Conservation (phyloP, 225 moss, liverwort and hornwort species). For the Thuidium tamariscinum region DNA sequence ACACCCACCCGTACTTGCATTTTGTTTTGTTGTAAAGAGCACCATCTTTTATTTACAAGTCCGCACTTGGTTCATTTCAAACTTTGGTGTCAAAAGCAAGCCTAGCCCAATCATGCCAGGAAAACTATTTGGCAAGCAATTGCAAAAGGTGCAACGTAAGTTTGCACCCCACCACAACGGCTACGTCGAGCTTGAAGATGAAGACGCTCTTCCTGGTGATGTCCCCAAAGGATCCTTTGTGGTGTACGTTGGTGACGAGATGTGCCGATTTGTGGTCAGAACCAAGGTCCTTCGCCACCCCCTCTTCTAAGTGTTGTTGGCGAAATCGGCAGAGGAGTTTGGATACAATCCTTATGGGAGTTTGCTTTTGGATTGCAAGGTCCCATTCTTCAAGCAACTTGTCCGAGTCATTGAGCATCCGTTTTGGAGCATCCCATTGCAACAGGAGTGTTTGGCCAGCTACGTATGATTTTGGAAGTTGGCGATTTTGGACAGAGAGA, state of each 20-base stretch:
- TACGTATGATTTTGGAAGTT: too few relatives aligned
- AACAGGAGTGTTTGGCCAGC: accelerated
- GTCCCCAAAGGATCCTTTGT: constrained; percentile 45
- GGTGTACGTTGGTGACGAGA: constrained; percentile 52
- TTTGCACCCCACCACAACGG: accelerated
- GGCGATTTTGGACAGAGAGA: too few relatives aligned
- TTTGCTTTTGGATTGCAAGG: not conserved
- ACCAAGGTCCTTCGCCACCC: not conserved
- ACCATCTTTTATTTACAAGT: not conserved
- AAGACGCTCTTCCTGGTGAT: not conserved
- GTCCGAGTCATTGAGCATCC: accelerated
- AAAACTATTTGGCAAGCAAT: not conserved
- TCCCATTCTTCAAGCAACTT: not conserved
- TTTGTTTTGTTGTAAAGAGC: not conserved
- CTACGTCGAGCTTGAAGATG: not conserved
- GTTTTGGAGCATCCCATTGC: not conserved
- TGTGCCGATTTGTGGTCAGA: not conserved
- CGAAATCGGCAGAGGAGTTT: accelerated
- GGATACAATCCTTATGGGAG: not conserved
- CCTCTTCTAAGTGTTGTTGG: not conserved
- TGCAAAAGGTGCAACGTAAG: not conserved
- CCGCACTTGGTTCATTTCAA: not conserved
- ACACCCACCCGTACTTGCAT: accelerated
- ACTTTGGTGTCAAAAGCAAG: not conserved
- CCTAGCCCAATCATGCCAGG: not conserved